These are phyloP conservation scores for Purshia tridentata DNA, from an alignment of 306 rosid species.

Conservation along the genomic window DNA sequence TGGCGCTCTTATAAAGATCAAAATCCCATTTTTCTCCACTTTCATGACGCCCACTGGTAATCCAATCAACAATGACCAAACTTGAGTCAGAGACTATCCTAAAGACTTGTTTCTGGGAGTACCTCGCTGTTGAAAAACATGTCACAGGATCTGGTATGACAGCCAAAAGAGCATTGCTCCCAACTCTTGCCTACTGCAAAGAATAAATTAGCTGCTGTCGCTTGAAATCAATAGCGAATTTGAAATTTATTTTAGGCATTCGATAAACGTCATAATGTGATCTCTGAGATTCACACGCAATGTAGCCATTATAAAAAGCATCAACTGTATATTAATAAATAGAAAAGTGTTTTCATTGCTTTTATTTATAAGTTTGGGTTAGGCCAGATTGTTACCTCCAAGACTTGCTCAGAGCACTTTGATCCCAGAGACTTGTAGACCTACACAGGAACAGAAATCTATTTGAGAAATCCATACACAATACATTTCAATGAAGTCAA, in stretches of 20 bases:
- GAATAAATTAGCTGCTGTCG: constrained; percentile 29
- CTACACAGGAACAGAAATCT: constrained; percentile 33
- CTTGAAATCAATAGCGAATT: neutral
- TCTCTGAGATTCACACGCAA: neutral
- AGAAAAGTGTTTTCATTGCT: too few relatives aligned
- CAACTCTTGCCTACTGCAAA: constrained; percentile 76
- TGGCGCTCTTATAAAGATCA: constrained; percentile 73
- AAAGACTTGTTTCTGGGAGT: constrained; percentile 84
- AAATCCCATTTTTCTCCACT: constrained; percentile 95
- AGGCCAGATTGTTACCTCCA: constrained; percentile 53
- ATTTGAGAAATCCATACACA: constrained; percentile 15
- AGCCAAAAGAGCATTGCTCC: constrained; percentile 72
- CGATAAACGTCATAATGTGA: neutral
- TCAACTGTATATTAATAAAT: neutral
- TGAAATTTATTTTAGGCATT: neutral
- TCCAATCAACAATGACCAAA: constrained; percentile 93
- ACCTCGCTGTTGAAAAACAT: constrained; percentile 92
- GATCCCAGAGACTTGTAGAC: constrained; percentile 79
- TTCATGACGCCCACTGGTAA: constrained; percentile 93
- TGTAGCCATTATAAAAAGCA: constrained; percentile 3
- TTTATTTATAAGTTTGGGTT: neutral
- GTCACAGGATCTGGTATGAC: constrained; percentile 94
- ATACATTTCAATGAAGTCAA: neutral
- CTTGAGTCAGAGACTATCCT: constrained; percentile 57
- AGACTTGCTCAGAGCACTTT: constrained; percentile 63